phyloP scores from a whole-genome alignment of 495 filamentous ascomycete species.

The Mytilinidion resinicola region DNA sequence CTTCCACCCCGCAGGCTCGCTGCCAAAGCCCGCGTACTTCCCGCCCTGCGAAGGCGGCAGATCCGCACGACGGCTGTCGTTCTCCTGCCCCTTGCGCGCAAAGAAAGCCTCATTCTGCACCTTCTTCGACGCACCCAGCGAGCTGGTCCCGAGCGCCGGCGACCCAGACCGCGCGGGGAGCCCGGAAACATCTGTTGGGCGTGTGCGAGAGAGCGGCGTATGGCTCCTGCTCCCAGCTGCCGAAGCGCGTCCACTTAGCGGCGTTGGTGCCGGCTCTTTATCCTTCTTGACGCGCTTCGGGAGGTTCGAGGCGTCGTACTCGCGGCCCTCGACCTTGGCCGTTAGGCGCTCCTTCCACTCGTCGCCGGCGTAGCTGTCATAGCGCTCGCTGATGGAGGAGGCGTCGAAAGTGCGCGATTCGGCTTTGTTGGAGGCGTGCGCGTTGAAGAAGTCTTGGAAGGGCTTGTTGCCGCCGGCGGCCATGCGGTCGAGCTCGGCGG shows the following conservation, averaged over 20 bases:
- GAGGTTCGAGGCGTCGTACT: constrained; percentile 62
- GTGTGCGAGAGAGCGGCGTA: constrained; percentile 26
- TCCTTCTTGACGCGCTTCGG: constrained; percentile 37
- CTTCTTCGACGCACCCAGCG: constrained; percentile 37
- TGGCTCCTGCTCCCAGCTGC: constrained; percentile 31
- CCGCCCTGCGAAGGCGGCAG: constrained; percentile 84
- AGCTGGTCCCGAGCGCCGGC: constrained; percentile 25
- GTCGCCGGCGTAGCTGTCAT: constrained; percentile 79
- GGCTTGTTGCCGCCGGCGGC: constrained; percentile 73
- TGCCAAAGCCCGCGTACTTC: constrained; percentile 87
- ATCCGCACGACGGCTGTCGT: constrained; percentile 64
- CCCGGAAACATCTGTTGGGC: neutral
- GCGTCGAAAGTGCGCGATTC: constrained; percentile 61
- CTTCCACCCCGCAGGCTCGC: constrained; percentile 47
- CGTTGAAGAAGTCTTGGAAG: constrained; percentile 80
- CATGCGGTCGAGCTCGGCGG: constrained; percentile 79
- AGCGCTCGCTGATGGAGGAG: constrained; percentile 69
- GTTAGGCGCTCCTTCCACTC: constrained; percentile 91
- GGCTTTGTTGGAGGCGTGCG: constrained; percentile 56
- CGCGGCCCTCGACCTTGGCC: constrained; percentile 74
- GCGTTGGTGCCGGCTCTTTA: constrained; percentile 14
- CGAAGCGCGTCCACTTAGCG: constrained; percentile 20
- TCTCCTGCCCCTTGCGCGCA: constrained; percentile 70
- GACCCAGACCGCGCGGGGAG: constrained; percentile 24
- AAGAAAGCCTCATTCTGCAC: constrained; percentile 83